Conservation (phyloP, 2,329 filamentous ascomycete species). For the Colletotrichum graminicola region DNA sequence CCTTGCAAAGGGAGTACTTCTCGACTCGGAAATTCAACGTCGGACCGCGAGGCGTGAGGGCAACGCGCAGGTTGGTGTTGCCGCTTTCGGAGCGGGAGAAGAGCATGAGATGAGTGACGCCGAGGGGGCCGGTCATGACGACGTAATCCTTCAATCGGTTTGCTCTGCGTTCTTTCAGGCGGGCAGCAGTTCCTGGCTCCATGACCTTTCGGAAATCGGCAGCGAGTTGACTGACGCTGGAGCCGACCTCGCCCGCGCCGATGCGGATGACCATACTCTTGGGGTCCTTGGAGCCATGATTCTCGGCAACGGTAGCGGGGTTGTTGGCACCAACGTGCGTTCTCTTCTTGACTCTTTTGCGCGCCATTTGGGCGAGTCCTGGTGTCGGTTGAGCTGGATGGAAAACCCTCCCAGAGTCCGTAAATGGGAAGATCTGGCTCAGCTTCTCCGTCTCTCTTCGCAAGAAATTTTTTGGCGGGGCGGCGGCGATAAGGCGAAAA, state of each 20-base stretch:
- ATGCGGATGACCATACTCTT: slow-evolving; percentile 99
- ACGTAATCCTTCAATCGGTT: slow-evolving; percentile 94
- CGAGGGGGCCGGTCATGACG: slow-evolving; percentile 93
- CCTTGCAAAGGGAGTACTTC: slow-evolving; percentile 93
- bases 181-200: slow-evolving; percentile 92
- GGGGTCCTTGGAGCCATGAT: slow-evolving; percentile 74
- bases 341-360: slow-evolving; percentile 86
- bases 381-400: slow-evolving; percentile 34
- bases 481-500: slow-evolving; percentile 13
- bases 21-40: slow-evolving; percentile 96
- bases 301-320: slow-evolving; percentile 67
- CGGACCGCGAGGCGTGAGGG: slow-evolving; percentile 88
- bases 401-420: slow-evolving; percentile 9
- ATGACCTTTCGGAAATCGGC: slow-evolving; percentile 93
- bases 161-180: slow-evolving; percentile 88
- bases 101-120: slow-evolving; percentile 91
- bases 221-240: slow-evolving; percentile 90
- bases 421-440: background rate
- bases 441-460: background rate
- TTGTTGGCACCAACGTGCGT: slow-evolving; percentile 81
- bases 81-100: slow-evolving; percentile 91
- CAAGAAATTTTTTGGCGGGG: slow-evolving; percentile 41
- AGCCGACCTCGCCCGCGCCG: slow-evolving; percentile 91
- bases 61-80: slow-evolving; percentile 92
- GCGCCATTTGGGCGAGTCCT: slow-evolving; percentile 72